Percentiles rank a stretch among this genome's conserved stretches.
These are phyloP conservation scores for Ensete glaucum DNA, from an alignment of 176 grass and related monocot genomes.

Conservation along the genomic window DNA sequence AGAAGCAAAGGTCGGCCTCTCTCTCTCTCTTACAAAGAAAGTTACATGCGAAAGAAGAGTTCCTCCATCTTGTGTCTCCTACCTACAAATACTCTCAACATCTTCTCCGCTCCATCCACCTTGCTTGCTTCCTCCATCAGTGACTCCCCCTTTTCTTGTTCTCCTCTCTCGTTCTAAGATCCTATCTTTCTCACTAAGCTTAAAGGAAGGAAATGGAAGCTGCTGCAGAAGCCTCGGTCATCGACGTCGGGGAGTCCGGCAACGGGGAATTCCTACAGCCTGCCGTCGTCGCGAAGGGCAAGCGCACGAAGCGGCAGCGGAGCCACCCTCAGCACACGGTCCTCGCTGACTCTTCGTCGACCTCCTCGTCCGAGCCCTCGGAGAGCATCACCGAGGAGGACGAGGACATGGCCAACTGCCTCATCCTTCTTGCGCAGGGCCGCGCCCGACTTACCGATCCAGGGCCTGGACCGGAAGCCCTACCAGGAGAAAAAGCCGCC, in stretches of 20 bases:
- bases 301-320: conserved; percentile 45
- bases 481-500: too few relatives aligned
- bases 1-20: neutral
- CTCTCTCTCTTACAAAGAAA: neutral
- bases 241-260: neutral
- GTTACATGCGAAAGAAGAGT: too few relatives aligned
- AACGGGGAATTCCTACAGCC: neutral
- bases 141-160: neutral
- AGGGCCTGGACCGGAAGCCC: neutral
- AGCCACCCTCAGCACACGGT: neutral
- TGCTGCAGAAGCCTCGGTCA: neutral
- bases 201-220: neutral
- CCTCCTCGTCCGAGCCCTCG: conserved; percentile 28
- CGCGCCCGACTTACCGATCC: neutral
- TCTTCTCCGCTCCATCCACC: conserved; percentile 1
- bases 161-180: neutral
- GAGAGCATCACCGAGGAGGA: conserved; percentile 54
- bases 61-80: neutral
- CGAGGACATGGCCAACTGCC: conserved; percentile 64
- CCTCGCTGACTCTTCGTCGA: conserved; percentile 3
- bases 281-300: conserved; percentile 31
- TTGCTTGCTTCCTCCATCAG: neutral
- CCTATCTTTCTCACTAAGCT: neutral
- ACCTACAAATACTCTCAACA: neutral
- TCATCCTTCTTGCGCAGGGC: conserved; percentile 71